These are phyloP conservation scores for Thalassiosira oceanica DNA, from an alignment of 352 stramenopile genomes.

Conservation along the genomic window DNA sequence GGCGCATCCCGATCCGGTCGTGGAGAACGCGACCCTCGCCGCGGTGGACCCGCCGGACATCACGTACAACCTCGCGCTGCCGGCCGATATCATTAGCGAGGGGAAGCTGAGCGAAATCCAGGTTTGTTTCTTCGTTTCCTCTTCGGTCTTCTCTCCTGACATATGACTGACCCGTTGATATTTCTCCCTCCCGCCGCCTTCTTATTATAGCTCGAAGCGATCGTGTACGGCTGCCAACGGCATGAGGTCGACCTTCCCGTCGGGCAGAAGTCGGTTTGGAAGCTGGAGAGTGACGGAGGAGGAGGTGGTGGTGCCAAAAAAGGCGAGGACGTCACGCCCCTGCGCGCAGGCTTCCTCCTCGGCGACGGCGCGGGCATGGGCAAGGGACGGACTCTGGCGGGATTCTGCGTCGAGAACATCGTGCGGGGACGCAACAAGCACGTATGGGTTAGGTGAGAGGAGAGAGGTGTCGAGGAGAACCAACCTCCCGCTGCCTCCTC, in stretches of 20 bases:
- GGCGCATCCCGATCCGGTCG: conserved; percentile 37
- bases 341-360: conserved; percentile 71
- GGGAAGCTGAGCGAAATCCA: conserved; percentile 67
- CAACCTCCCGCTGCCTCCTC: too few relatives aligned
- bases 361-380: conserved; percentile 77
- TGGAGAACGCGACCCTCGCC: conserved; percentile 36
- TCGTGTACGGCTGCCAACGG: conserved; percentile 74
- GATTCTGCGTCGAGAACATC: conserved; percentile 76
- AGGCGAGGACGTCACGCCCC: conserved; percentile 17
- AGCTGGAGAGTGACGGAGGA: neutral
- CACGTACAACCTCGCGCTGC: conserved; percentile 27
- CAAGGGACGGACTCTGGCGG: conserved; percentile 80
- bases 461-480: too few relatives aligned
- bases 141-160: too few relatives aligned
- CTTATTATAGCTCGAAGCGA: conserved; percentile 74
- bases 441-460: conserved; percentile 82
- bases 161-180: too few relatives aligned
- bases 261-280: too few relatives aligned
- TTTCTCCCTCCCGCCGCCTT: too few relatives aligned
- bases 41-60: conserved; percentile 34
- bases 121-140: too few relatives aligned
- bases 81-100: conserved; percentile 43
- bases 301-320: neutral
- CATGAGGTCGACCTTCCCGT: conserved; percentile 55
- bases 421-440: conserved; percentile 62